Percentiles rank a stretch among this genome's conserved stretches.
Conservation (phyloP, 164 flowering plant genomes). For the Tetracentron sinense region DNA sequence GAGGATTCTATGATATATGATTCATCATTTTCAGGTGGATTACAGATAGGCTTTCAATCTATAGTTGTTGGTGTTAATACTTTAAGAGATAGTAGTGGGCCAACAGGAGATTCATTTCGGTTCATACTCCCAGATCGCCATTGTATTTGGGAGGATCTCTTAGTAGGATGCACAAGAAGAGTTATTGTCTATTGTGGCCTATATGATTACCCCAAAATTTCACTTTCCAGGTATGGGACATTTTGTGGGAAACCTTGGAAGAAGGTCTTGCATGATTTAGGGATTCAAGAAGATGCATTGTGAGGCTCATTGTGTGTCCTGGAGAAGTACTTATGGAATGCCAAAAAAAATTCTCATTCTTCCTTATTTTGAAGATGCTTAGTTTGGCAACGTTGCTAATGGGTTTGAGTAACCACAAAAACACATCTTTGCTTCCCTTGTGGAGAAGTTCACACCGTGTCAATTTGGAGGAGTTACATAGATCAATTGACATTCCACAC, state of each 20-base stretch:
- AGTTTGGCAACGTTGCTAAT: slow-evolving; percentile 71
- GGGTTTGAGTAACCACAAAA: slow-evolving; percentile 47
- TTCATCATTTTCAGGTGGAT: slow-evolving; percentile 64
- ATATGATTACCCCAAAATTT: slow-evolving; percentile 86
- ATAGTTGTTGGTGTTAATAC: slow-evolving; percentile 79
- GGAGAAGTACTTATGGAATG: slow-evolving; percentile 93
- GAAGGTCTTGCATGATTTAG: slow-evolving; percentile 57
- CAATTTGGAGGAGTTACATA: slow-evolving; percentile 91
- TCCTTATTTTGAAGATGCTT: slow-evolving; percentile 71
- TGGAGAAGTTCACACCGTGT: slow-evolving; percentile 70
- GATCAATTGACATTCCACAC: slow-evolving; percentile 70
- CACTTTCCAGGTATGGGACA: slow-evolving; percentile 59
- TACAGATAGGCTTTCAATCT: slow-evolving; percentile 82
- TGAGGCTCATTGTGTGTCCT: slow-evolving; percentile 44
- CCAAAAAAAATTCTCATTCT: slow-evolving; percentile 72
- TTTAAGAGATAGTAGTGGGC: slow-evolving; percentile 29
- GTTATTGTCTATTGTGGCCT: slow-evolving; percentile 90
- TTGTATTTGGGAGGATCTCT: slow-evolving; percentile 99
- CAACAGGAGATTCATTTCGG: slow-evolving; percentile 29
- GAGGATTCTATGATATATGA: slow-evolving; percentile 91
- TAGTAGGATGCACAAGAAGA: slow-evolving; percentile 51
- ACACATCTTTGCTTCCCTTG: slow-evolving; percentile 31
- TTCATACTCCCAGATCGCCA: slow-evolving; percentile 96
- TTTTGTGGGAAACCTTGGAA: slow-evolving; percentile 98
- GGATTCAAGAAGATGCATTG: slow-evolving; percentile 63